A percentile compares a stretch with the other conserved stretches of the same genome.
These are phyloP conservation scores for Plasmodium billcollinsi DNA, from an alignment of 169 alveolate genomes.

Conservation along the genomic window DNA sequence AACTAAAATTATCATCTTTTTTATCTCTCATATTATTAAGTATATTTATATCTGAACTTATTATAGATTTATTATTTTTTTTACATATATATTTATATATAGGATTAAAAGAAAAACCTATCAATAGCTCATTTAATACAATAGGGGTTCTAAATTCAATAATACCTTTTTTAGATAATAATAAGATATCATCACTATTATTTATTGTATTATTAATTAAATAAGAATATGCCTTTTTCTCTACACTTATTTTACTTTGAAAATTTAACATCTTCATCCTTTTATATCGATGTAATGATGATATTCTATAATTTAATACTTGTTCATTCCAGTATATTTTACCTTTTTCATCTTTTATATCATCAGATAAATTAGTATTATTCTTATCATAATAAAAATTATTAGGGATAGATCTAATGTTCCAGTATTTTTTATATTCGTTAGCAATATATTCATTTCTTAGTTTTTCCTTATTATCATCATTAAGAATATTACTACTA, in stretches of 20 bases:
- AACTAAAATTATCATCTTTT: background rate
- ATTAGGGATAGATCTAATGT: background rate
- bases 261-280: constrained; percentile 25
- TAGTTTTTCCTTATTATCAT: background rate
- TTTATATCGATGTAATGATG: constrained; percentile 18
- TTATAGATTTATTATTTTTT: background rate
- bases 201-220: background rate
- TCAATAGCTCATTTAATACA: constrained; percentile 39
- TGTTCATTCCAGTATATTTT: constrained; percentile 17
- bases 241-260: background rate
- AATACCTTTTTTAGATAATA: constrained; percentile 40
- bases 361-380: background rate
- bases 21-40: background rate
- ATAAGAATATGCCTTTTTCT: constrained; percentile 5
- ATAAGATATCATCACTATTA: constrained; percentile 19
- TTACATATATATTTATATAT: constrained; percentile 28
- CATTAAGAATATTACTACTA: background rate
- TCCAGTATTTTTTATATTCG: background rate
- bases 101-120: constrained; percentile 34
- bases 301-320: constrained; percentile 7
- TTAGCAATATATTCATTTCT: background rate
- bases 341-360: constrained; percentile 8
- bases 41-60: background rate
- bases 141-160: constrained; percentile 32
- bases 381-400: constrained; percentile 17